Evolutionary conservation across 2,329 filamentous ascomycete genomes (phyloP).

Genomic region (Diaporthe capsici): DNA sequence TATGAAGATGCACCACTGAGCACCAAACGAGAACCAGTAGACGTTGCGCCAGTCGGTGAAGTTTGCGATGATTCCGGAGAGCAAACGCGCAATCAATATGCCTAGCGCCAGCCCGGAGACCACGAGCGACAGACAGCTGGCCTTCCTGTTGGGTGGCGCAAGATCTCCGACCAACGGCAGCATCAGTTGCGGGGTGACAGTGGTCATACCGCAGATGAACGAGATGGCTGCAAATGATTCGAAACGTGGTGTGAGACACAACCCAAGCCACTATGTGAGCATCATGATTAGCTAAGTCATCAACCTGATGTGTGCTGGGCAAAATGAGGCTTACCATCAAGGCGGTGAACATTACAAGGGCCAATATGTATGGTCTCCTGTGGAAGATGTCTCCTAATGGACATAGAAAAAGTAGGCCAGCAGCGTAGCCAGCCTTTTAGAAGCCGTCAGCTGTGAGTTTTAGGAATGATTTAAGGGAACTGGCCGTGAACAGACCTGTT

Average conservation of each 20-base stretch:
- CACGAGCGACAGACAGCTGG: conserved; percentile 79
- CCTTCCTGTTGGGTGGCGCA: conserved; percentile 77
- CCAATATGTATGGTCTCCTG: conserved; percentile 78
- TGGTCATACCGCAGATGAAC: conserved; percentile 82
- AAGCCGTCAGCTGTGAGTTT: background rate
- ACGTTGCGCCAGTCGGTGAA: conserved; percentile 82
- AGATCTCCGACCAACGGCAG: conserved; percentile 85
- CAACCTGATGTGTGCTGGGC: background rate
- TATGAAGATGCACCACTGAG: conserved; percentile 77
- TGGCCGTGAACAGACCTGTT: conserved; percentile 62
- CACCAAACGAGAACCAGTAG: conserved; percentile 82
- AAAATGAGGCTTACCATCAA: conserved; percentile 66
- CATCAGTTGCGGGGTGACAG: conserved; percentile 85
- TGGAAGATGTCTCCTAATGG: conserved; percentile 80
- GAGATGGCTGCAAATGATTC: conserved; percentile 76
- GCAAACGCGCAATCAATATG: conserved; percentile 80
- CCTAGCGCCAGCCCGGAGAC: conserved; percentile 82
- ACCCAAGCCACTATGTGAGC: conserved; percentile 70
- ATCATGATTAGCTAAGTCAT: background rate
- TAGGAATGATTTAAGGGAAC: too few species aligned
- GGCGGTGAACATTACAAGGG: conserved; percentile 77
- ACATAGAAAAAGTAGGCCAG: conserved; percentile 80
- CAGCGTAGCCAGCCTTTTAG: conserved; percentile 76
- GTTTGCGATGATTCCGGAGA: conserved; percentile 82
- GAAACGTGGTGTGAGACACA: conserved; percentile 78